phyloP scores from a whole-genome alignment of 2,329 filamentous ascomycete genomes.

The Knoxdaviesia capensis region DNA sequence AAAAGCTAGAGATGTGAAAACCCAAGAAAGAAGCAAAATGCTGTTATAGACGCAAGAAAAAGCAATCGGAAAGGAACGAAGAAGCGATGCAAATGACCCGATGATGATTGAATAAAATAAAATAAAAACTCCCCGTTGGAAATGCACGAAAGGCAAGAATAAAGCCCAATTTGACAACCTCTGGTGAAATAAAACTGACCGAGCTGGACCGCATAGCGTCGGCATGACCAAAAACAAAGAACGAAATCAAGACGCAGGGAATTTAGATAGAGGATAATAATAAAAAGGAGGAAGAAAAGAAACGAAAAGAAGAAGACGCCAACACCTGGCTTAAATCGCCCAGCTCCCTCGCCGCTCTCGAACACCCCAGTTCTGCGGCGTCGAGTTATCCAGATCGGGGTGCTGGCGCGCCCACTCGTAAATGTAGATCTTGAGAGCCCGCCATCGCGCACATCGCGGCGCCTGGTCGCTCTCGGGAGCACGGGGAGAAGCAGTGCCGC shows the following conservation, averaged over 20 bases:
- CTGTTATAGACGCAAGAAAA: too few relatives aligned
- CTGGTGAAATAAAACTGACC: too few relatives aligned
- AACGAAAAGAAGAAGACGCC: not conserved
- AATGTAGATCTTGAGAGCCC: constrained; percentile 65
- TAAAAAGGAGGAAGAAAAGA: not conserved
- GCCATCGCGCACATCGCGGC: constrained; percentile 53
- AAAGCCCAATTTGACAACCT: too few relatives aligned
- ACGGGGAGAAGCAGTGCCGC: not conserved
- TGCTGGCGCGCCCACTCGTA: constrained; percentile 80
- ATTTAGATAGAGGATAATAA: not conserved
- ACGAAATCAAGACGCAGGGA: not conserved
- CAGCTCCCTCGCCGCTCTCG: constrained; percentile 49
- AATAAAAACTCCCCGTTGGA: too few relatives aligned
- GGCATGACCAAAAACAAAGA: not conserved
- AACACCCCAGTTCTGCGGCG: constrained; percentile 47
- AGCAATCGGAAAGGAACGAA: too few relatives aligned
- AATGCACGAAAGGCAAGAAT: too few relatives aligned
- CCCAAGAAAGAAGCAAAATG: too few relatives aligned
- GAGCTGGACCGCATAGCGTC: too few relatives aligned
- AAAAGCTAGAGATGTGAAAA: too few relatives aligned
- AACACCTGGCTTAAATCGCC: constrained; percentile 33
- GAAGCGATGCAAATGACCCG: too few relatives aligned
- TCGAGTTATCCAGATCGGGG: constrained; percentile 41
- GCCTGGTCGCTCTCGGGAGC: constrained; percentile 15
- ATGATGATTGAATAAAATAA: too few relatives aligned